Evolutionary conservation across 208 protist species (phyloP), one percentile per base, ranked within the genome.

Genomic region (Acanthamoeba royreba): DNA sequence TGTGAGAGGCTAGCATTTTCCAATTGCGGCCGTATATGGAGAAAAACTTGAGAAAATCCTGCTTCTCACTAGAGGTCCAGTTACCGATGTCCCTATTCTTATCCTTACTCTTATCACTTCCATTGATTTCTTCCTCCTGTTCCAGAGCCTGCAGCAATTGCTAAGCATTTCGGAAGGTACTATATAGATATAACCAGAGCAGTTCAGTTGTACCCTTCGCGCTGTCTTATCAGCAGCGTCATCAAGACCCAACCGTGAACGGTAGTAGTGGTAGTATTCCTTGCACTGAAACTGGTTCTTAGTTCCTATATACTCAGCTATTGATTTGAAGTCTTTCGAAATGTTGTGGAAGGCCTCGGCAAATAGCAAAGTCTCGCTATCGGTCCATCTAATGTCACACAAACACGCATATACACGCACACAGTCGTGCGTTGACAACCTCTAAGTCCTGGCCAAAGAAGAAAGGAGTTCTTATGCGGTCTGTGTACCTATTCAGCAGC

Each of bases 261-360:
- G 88, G 45, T 92, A 83, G 66, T 81, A 83, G 28, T 92, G 63
- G 61, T 92, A 92, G 63, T 83, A 92, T 63, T 92, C 88, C 52
- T 92, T 92, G 63, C 88, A 92, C 63, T 92, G 88, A 31, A 92
- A 92, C 88, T 92, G 88, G 66, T 92, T 92, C 49, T 92, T 92
- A 63, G 88, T 92, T 25, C 88, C 88, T 38, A 92, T 81, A 42
- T 92, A 92, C 66, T 92, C 88, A 3, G 88, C 88, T 4, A 92
- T 92, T 5, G 88, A 92, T 38, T 92, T 92, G 88, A 92, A 92
- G 33, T 92, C 88, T 46, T 92, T 92, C 15, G 63, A 63, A 31
- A 92, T 81, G 61, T 92, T 74, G 31, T 74, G 61, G 40, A 92
- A 92, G 15, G 88, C 88, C 42, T 92, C 88, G 22, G 88, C 58